Evolutionary conservation across 805 yeast genomes (phyloP).

Genomic region (Grigorovia humatica): DNA sequence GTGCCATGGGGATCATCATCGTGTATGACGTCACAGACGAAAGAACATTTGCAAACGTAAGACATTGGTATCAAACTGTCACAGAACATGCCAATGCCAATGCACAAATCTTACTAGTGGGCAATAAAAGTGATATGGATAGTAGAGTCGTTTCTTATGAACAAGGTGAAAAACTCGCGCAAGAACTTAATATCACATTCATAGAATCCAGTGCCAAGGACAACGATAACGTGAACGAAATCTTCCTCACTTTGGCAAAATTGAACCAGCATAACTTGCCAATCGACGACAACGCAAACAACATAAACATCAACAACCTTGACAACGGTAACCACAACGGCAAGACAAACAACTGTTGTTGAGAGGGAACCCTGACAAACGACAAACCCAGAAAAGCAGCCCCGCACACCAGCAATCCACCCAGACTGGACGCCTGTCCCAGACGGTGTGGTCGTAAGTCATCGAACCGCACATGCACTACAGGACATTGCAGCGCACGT

Average conservation of each 20-base stretch:
- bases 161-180: constrained; percentile 83
- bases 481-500: too few species aligned
- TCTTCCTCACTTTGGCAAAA: constrained; percentile 79
- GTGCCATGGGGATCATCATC: constrained; percentile 77
- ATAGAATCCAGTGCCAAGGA: constrained; percentile 94
- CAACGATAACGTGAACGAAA: constrained; percentile 79
- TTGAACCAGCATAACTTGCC: constrained; percentile 64
- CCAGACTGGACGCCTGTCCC: too few species aligned
- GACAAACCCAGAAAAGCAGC: too few species aligned
- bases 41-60: constrained; percentile 82
- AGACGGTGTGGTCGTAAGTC: too few species aligned
- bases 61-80: constrained; percentile 90
- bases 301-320: constrained; percentile 16
- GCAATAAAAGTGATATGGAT: constrained; percentile 87
- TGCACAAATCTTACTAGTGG: constrained; percentile 90
- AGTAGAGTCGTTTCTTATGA: constrained; percentile 78
- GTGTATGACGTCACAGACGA: constrained; percentile 81
- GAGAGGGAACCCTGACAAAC: constrained; percentile 10
- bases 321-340: constrained; percentile 27
- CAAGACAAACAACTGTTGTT: constrained; percentile 41
- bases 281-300: constrained; percentile 43
- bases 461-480: too few species aligned
- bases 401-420: too few species aligned
- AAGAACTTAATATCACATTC: constrained; percentile 78
- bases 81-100: constrained; percentile 94